These are phyloP conservation scores for Oryza glumipatula DNA, from an alignment of 176 grass and related monocot genomes.

Conservation along the genomic window DNA sequence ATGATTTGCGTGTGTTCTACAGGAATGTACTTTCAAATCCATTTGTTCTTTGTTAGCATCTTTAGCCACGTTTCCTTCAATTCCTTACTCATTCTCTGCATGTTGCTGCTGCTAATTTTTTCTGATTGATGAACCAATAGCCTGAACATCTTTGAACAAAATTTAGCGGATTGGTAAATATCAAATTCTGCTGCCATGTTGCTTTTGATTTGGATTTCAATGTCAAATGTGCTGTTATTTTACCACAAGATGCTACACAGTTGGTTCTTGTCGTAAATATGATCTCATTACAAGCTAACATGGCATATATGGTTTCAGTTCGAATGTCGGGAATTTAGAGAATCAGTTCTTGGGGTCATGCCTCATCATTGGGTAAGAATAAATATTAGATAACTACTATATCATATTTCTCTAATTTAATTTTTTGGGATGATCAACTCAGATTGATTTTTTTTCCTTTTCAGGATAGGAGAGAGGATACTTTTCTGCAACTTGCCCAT, in stretches of 20 bases:
- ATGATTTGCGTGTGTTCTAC: conserved; percentile 9
- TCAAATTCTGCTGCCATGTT: not conserved
- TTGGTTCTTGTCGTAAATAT: conserved; percentile 3
- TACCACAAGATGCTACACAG: not conserved
- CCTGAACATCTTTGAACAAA: not conserved
- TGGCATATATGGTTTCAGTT: conserved; percentile 58
- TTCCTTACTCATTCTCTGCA: conserved; percentile 16
- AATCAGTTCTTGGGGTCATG: conserved; percentile 92
- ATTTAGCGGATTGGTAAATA: not conserved
- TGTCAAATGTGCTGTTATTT: not conserved
- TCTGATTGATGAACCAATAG: not conserved
- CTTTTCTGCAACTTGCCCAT: conserved; percentile 70
- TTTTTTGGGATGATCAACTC: conserved; percentile 30
- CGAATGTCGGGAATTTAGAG: conserved; percentile 97
- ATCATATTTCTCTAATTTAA: conserved; percentile 6
- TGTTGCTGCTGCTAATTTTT: not conserved
- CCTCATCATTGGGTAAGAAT: conserved; percentile 92
- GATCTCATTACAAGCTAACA: conserved; percentile 22
- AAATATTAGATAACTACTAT: conserved; percentile 27
- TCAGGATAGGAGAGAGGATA: conserved; percentile 98
- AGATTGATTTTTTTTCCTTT: conserved; percentile 13
- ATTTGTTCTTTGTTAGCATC: conserved; percentile 2
- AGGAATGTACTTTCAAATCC: conserved; percentile 5
- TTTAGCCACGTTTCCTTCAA: not conserved
- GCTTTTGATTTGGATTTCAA: not conserved